phyloP scores from a whole-genome alignment of 805 yeast genomes.

The Metschnikowia dekortorum region DNA sequence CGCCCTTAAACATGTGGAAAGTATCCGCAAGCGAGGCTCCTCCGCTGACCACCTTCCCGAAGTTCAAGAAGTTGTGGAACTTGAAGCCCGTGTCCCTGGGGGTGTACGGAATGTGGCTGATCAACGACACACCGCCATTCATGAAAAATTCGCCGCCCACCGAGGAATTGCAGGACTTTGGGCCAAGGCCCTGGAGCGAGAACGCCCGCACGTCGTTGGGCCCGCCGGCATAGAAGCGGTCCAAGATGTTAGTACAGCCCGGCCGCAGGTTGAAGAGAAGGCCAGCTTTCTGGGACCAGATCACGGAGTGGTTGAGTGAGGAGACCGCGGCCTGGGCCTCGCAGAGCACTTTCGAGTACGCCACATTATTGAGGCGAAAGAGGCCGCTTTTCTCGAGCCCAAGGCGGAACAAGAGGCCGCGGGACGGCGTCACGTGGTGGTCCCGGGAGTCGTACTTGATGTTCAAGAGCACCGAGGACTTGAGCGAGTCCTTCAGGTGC shows the following conservation, averaged over 20 bases:
- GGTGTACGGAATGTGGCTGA: slow-evolving; percentile 41
- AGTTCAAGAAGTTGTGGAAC: slow-evolving; percentile 45
- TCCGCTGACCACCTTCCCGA: slow-evolving; percentile 37
- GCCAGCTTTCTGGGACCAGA: slow-evolving; percentile 32
- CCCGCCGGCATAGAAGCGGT: slow-evolving; percentile 55
- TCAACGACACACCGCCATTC: slow-evolving; percentile 43
- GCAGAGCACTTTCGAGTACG: slow-evolving; percentile 38
- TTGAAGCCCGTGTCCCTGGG: slow-evolving; percentile 43
- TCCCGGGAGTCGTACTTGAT: slow-evolving; percentile 43
- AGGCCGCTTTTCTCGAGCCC: slow-evolving; percentile 37
- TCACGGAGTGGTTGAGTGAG: slow-evolving; percentile 17
- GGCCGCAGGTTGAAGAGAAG: slow-evolving; percentile 19
- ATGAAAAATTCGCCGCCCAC: slow-evolving; percentile 51
- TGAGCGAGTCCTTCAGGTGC: slow-evolving; percentile 45
- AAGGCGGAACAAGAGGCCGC: slow-evolving; percentile 35
- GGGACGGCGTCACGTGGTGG: slow-evolving; percentile 37
- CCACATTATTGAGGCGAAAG: slow-evolving; percentile 18
- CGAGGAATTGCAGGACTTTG: slow-evolving; percentile 45
- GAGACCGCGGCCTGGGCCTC: slow-evolving; percentile 36
- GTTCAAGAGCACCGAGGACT: slow-evolving; percentile 40
- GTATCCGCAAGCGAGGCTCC: slow-evolving; percentile 1
- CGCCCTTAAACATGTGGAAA: slow-evolving; percentile 12
- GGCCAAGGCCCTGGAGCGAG: slow-evolving; percentile 50
- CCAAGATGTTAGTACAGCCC: slow-evolving; percentile 40
- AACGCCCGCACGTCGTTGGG: slow-evolving; percentile 56